Base-by-base conservation (phyloP, 768 basidiomycete genomes). In the Russula emetica region DNA sequence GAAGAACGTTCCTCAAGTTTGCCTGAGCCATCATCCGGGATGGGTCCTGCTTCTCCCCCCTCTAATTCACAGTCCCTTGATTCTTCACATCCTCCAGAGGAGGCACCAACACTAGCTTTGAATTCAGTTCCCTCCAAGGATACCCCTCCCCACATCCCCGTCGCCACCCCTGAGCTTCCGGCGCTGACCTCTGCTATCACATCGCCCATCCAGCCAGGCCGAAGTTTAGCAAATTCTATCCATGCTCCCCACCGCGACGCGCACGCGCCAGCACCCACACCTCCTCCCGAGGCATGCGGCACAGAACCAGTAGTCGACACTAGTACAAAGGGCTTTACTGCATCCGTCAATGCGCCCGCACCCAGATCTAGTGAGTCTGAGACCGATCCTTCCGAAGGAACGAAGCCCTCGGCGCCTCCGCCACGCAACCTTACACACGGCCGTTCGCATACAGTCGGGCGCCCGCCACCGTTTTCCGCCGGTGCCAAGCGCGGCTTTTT, bases 271-370 rank as follows among this genome's bases (percentile, higher is more conserved):
- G 49, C n/a, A 50, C 50, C 18, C 10, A 50, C 40, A 18, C 51
- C 44, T 3, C 28, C 53, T 18, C 32, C 32, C 32, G 58, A 64
- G 44, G 36, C 32, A 32, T 4, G 22, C 30, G 26, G 2, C 38
- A 20, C 30, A 28, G 54, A 64, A 32, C 18, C 49, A 7, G 54
- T 22, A 2, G 7, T 20, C 24, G 63, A 64, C 10, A 20, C 7
- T 9, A 42, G n/a, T 16, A 63, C 69, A 44, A 71, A 71, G 8
- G 78, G 80, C 55, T 74, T 82, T 20, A 38, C 72, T n/a, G 79
- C 82, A 50, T 87, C 86, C 1, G 85, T 85, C 24, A 82, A 87
- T 69, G 85, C 85, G 1, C 80, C 82, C 47, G 84, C 85, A 1
- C 80, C 82, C 50, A 70, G 75, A 61, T 72, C 74, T 5, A 53